Evolutionary conservation across 1,139 yeast genomes (phyloP), one percentile per base, ranked within the genome.

Genomic region (Nakaseomyces uthaithaninus): DNA sequence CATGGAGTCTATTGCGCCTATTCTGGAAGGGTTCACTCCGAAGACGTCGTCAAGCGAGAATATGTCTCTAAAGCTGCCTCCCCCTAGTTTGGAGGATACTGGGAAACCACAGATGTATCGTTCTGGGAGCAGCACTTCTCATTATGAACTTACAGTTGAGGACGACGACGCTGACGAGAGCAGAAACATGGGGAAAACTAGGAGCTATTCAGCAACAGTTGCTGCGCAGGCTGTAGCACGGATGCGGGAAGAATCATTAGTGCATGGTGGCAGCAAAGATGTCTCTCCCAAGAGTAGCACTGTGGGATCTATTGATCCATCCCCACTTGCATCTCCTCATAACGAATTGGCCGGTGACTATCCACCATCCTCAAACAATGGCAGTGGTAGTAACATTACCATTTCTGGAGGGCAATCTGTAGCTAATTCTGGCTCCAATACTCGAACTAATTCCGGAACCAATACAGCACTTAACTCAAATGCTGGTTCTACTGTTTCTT

Each of bases 1-100:
- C 4, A 78, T 81, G 65, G 89, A 84, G 2, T 74, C 85, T 0
- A 75, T 82, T 27, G 91, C 91, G 0, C 91, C 93, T 2, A 80
- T 81, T 61, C 61, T 82, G 37, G 83, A 80, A 56, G 68, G 74
- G 1, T 82, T 80, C 59, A 71, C 76, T 8, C 93, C 93, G 3
- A 81, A 80, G 55, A 74, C 87, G 0, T 75, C 80, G 1, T 72
- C 79, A 3, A 73, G 78, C 48, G 85, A 76, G 48, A 66, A 66
- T 45, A 65, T 57, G 38, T 56, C 65, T 2, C 46, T 65, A 30
- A 62, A 59, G 45, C 41, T 64, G 16, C 68, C 67, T 3, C 60
- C 66, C 7, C 57, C 65, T 11, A 15, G 14, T 15, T n/a, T 36
- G 16, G 38, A 36, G 20, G 27, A 36, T 17, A 22, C 6, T 20